Evolutionary conservation across 352 stramenopile species (phyloP), one percentile per base, ranked within the genome.

Genomic region (Aphanomyces invadans): DNA sequence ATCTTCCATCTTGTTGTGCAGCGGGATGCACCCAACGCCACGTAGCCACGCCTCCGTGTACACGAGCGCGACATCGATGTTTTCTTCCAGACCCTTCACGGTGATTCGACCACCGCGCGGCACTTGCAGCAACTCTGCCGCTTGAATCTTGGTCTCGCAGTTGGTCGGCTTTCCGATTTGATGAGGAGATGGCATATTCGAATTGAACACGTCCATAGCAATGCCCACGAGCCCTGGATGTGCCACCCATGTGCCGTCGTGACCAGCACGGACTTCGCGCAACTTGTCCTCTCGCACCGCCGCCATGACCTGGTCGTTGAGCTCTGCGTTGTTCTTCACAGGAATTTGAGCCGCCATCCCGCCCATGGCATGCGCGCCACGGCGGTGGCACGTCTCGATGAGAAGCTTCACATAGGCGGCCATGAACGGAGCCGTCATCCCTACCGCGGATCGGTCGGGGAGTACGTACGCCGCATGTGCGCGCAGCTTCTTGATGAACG

Each of bases 331-430:
- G 70, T 97, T 88, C 79, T 96, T 97, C 61, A 97, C 90, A 0
- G 95, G 95, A 71, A 99, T 98, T 70, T 97, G 87, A 7, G 95
- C 95, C n/a, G 91, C 92, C 95, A 99, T 99, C 60, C 95, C 95
- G 42, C 95, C 95, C 93, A 98, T 98, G 19, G 94, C 94, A 71
- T 97, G 95, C 0, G 92, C 95, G 11, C 96, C 95, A 61, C 96
- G 89, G 66, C 90, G 90, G 76, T 99, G 94, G 78, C 96, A 98
- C 69, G 91, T 97, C 67, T 88, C 83, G 62, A 98, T 96, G 19
- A 98, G 81, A 54, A 96, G 75, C 74, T 97, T 93, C 7, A 98
- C 92, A 76, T 98, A 98, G 9, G 88, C 76, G 32, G 89, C 86
- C 87, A 98, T 97, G 71, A 98, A 96, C 23, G 90, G 92, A 65